A percentile compares a stretch with the other conserved stretches of the same genome.
Conservation (phyloP, 1,284 basidiomycete genomes). For the Marasmius oreades region DNA sequence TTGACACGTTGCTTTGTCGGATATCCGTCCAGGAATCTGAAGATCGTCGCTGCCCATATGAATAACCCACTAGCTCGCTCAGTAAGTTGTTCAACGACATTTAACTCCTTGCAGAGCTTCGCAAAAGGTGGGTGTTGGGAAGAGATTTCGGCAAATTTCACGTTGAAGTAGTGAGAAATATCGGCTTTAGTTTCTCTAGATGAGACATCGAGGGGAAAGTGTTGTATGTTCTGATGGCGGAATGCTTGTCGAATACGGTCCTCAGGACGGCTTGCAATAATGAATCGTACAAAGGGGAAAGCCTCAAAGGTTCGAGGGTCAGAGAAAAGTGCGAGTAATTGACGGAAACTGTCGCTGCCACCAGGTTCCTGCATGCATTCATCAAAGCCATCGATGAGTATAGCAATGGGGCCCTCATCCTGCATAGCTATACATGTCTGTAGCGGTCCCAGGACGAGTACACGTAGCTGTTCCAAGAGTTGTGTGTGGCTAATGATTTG, state of each 20-base stretch:
- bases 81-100: not conserved
- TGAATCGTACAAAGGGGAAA: conserved; percentile 4
- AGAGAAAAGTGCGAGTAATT: not conserved
- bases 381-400: conserved; percentile 7
- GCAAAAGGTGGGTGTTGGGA: not conserved
- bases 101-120: not conserved
- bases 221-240: not conserved
- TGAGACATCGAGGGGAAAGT: conserved; percentile 3
- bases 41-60: conserved; percentile 5
- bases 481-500: not conserved
- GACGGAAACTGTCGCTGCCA: not conserved
- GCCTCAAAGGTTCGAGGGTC: not conserved
- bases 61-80: conserved; percentile 8
- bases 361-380: not conserved
- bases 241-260: conserved; percentile 1
- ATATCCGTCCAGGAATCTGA: not conserved
- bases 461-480: not conserved
- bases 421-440: not conserved
- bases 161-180: conserved; percentile 1
- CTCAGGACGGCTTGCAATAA: conserved; percentile 5
- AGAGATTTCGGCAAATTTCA: not conserved
- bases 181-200: not conserved
- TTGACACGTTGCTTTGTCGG: not conserved
- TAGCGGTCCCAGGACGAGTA: conserved; percentile 5
- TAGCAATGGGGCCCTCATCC: not conserved